Percentiles rank a stretch among this genome's conserved stretches.
phyloP scores from a whole-genome alignment of 306 rosid species.

The Hylodesmum podocarpum region DNA sequence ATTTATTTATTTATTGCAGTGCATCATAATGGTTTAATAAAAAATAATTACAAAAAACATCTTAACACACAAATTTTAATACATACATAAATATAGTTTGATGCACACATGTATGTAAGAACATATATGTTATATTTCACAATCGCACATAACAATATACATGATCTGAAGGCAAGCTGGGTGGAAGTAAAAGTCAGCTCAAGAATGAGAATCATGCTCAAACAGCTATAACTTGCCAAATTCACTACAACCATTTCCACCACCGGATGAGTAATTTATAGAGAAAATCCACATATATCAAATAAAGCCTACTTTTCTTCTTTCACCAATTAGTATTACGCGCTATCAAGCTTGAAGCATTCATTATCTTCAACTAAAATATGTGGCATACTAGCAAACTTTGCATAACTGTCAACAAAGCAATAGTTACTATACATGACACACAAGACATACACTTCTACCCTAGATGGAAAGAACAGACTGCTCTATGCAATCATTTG shows the following conservation, averaged over 20 bases:
- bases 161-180: conserved; percentile 1
- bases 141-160: too few relatives aligned
- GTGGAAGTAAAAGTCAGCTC: not conserved
- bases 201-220: not conserved
- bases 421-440: not conserved
- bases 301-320: not conserved
- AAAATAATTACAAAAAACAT: not conserved
- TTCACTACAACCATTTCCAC: not conserved
- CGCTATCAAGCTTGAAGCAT: not conserved
- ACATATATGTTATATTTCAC: not conserved
- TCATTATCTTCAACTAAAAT: not conserved
- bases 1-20: not conserved
- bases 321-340: not conserved
- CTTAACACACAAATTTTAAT: not conserved
- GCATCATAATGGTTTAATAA: not conserved
- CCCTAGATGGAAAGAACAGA: not conserved
- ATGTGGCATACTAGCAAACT: not conserved
- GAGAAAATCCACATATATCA: not conserved
- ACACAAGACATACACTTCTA: not conserved
- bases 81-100: not conserved
- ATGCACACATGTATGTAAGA: not conserved
- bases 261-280: not conserved
- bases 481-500: not conserved
- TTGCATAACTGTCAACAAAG: not conserved
- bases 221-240: not conserved